Evolutionary conservation across 23 red algal genomes (phyloP).

Genomic region (Agarophyton chilense): DNA sequence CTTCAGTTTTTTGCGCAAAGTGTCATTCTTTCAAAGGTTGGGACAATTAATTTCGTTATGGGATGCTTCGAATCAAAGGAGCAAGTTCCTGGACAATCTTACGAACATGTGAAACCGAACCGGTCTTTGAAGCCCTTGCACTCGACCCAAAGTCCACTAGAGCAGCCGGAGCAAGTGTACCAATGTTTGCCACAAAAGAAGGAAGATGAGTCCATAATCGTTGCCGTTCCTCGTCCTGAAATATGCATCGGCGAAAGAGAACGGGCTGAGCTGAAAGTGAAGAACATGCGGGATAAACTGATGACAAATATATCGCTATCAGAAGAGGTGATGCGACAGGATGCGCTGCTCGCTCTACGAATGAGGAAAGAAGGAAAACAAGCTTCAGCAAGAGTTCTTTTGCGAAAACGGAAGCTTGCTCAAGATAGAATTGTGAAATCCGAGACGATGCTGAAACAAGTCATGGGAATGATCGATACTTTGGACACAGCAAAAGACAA

Average conservation of each 20-base stretch:
- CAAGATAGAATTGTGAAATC: neutral
- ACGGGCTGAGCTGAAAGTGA: slow-evolving; percentile 48
- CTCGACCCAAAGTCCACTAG: neutral
- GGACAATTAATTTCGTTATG: neutral
- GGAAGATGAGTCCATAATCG: neutral
- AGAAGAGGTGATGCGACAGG: slow-evolving; percentile 28
- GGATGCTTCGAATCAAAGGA: slow-evolving; percentile 13
- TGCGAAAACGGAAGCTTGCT: slow-evolving; percentile 7
- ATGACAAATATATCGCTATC: neutral
- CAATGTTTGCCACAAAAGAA: neutral
- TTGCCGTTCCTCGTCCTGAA: slow-evolving; percentile 15
- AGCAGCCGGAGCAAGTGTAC: neutral
- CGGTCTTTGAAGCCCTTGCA: neutral
- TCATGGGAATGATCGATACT: slow-evolving; percentile 37
- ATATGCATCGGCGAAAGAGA: slow-evolving; percentile 31
- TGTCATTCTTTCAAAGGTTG: neutral
- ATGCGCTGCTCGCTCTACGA: slow-evolving; percentile 16
- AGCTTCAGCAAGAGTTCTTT: slow-evolving; percentile 19
- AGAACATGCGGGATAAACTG: slow-evolving; percentile 47
- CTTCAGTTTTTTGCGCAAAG: too few relatives aligned
- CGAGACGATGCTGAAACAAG: neutral
- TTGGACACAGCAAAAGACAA: slow-evolving; percentile 52
- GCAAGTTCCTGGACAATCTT: neutral
- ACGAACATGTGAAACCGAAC: neutral
- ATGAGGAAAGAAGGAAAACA: slow-evolving; percentile 18